Evolutionary conservation across 352 stramenopile species (phyloP).

Genomic region (Blastocystis sp.): DNA sequence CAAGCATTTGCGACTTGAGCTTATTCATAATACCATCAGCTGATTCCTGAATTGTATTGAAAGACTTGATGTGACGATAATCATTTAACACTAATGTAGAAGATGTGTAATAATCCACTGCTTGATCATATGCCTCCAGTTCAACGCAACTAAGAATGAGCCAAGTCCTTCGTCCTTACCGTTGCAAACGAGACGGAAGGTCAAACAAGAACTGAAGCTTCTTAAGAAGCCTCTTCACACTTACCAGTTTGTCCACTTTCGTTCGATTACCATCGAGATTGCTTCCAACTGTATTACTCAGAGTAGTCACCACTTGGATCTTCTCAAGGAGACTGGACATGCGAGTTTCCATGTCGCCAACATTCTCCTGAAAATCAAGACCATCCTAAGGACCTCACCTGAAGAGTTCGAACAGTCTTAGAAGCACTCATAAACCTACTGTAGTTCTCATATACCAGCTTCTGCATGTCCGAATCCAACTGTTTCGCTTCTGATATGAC

Average conservation of each 20-base stretch:
- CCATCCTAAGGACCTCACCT: constrained; percentile 75
- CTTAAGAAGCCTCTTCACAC: constrained; percentile 88
- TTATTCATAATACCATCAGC: constrained; percentile 81
- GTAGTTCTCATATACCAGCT: constrained; percentile 99
- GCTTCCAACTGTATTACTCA: constrained; percentile 34
- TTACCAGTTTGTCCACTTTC: constrained; percentile 91
- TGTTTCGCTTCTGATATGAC: constrained; percentile 82
- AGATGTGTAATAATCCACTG: constrained; percentile 82
- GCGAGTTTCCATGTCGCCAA: constrained; percentile 71
- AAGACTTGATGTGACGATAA: constrained; percentile 84
- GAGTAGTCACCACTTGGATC: constrained; percentile 66
- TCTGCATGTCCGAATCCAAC: constrained; percentile 97
- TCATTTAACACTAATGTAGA: constrained; percentile 79
- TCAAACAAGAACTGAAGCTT: constrained; percentile 94
- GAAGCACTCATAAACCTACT: constrained; percentile 99
- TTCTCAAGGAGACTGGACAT: constrained; percentile 62
- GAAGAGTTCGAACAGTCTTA: constrained; percentile 87
- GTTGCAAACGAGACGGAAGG: constrained; percentile 80
- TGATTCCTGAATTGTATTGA: constrained; percentile 80
- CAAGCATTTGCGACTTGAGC: constrained; percentile 75
- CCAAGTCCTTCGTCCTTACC: not conserved
- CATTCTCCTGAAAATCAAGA: constrained; percentile 69
- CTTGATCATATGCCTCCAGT: constrained; percentile 81
- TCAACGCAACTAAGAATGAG: constrained; percentile 73
- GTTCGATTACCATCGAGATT: constrained; percentile 70